Conservation (phyloP, 2,329 filamentous ascomycete genomes). For the Fusarium miscanthi region DNA sequence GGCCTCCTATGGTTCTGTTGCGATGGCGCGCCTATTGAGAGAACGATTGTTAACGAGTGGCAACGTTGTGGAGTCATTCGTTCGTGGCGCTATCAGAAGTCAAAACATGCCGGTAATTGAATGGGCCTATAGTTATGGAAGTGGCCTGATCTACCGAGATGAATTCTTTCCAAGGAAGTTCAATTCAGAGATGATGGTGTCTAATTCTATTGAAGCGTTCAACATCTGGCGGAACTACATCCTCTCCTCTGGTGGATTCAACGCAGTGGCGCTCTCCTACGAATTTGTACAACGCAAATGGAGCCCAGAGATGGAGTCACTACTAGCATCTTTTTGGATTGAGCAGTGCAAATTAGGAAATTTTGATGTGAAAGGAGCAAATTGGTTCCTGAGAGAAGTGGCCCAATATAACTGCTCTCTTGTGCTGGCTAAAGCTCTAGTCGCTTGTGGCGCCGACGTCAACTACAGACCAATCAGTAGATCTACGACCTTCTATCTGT, state of each 20-base stretch:
- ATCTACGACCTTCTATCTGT: too few relatives aligned
- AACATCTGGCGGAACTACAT: neutral
- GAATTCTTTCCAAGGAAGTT: too few relatives aligned
- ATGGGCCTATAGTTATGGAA: neutral
- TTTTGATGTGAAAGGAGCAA: fast-evolving
- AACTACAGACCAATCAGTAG: neutral
- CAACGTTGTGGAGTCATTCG: neutral
- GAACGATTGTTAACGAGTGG: too few relatives aligned
- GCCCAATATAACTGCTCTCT: neutral
- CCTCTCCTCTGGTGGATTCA: neutral
- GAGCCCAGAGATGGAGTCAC: neutral
- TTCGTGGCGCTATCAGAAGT: fast-evolving
- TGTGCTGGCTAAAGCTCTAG: neutral
- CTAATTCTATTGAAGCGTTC: neutral
- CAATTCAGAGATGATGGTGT: too few relatives aligned
- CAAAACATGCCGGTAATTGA: fast-evolving
- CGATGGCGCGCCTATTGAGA: neutral
- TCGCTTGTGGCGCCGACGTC: neutral
- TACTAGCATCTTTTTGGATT: neutral
- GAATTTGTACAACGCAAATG: neutral
- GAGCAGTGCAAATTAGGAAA: neutral
- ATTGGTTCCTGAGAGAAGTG: fast-evolving
- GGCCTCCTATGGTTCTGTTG: neutral
- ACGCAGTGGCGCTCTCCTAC: too few relatives aligned
- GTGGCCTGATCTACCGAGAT: too few relatives aligned